Percentiles rank a stretch among this genome's conserved stretches.
These are phyloP conservation scores for Mollisiaceae sp. DNA, from an alignment of 2,329 filamentous ascomycete genomes.

Conservation along the genomic window DNA sequence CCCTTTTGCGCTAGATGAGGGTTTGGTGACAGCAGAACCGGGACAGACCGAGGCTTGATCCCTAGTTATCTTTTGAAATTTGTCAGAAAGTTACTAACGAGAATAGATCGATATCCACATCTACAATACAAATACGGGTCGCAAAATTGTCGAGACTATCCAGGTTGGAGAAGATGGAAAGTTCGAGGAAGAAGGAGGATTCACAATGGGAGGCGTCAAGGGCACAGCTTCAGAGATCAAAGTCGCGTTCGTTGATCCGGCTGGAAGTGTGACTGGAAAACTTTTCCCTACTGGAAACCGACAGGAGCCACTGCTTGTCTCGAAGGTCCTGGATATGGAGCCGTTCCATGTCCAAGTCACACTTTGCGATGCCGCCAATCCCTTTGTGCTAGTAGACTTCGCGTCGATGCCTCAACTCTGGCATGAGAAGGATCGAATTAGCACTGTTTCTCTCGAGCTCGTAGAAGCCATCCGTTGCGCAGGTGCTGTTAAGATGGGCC, in stretches of 20 bases:
- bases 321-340: not conserved
- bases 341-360: conserved; percentile 43
- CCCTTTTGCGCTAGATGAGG: conserved; percentile 63
- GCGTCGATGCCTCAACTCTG: conserved; percentile 51
- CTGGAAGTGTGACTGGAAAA: conserved; percentile 63
- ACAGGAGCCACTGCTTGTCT: conserved; percentile 42
- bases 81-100: not conserved
- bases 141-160: conserved; percentile 60
- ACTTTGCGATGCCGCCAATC: conserved; percentile 47
- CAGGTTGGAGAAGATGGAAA: conserved; percentile 53
- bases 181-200: conserved; percentile 54
- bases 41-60: conserved; percentile 33
- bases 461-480: conserved; percentile 58
- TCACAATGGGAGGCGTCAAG: conserved; percentile 63
- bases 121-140: conserved; percentile 67
- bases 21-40: conserved; percentile 46
- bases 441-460: conserved; percentile 38
- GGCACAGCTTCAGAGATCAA: conserved; percentile 58
- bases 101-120: conserved; percentile 48
- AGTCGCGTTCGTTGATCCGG: conserved; percentile 63
- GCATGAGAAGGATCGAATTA: conserved; percentile 45
- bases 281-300: conserved; percentile 62
- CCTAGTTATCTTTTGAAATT: not conserved
- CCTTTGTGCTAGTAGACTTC: conserved; percentile 56
- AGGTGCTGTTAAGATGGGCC: conserved; percentile 63